Base-by-base conservation (phyloP, 2,329 filamentous ascomycete species). In the Talaromyces sp. region DNA sequence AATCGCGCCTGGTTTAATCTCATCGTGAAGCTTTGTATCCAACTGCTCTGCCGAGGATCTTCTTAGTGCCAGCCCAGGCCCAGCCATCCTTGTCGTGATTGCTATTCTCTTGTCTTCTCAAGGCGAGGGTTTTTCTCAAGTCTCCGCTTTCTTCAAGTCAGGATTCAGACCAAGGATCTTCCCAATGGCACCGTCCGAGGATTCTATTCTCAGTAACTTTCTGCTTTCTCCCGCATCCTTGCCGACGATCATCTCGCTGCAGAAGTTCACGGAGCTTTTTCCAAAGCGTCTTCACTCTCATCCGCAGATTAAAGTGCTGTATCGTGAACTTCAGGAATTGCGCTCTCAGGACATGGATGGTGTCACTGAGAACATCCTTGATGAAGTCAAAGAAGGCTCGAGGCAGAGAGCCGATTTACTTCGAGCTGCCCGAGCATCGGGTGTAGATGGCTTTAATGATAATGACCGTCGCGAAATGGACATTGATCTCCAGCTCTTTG, bases 291-390 rank as follows among this genome's bases (percentile, higher is more conserved):
- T 87, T 55, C 88, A 87, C 61, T 78, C 81, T 26, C 88, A 87
- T 53, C 84, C 88, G 0, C 85, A 88, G 59, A 81, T 93, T 54
- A 84, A 85, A 60, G 79, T 81, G 0, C 80, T 96, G 5, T 96
- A 95, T 71, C 85, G 89, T 54, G 89, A 94, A 71, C 81, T 96
- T 2, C 89, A 94, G 68, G 82, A 86, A 61, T 84, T 92, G 70
- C 85, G 91, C 58, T 85, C 87, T 63, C 81, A 82, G 54, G 79
- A 88, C 11, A 82, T 91, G 58, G 89, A 93, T 66, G 73, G 78
- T 3, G 86, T 95, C 14, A 81, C 85, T 57, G 76, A 68, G 72
- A 89, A 75, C 62, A 77, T 78, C 60, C 70, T 76, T 58, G 67
- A 65, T 54, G 75, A 79, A 65, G 64, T 72, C 56, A 68, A 66